phyloP scores from a whole-genome alignment of 768 basidiomycete genomes.

The Leccinum barrowsii region DNA sequence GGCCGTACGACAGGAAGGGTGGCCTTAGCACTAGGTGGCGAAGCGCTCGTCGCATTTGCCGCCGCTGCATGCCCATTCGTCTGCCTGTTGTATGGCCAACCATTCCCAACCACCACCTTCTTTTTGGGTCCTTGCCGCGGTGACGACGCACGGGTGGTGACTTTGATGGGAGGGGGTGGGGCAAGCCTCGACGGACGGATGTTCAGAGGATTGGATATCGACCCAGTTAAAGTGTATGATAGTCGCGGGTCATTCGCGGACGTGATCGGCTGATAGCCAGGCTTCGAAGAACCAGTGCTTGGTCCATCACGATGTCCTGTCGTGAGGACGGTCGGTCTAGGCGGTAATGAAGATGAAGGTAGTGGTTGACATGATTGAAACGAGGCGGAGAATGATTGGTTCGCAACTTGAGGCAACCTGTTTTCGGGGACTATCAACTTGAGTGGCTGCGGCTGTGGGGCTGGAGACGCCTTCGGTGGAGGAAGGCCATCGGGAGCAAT shows the following conservation, averaged over 20 bases:
- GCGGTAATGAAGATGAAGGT: conserved; percentile 12
- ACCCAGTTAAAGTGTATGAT: conserved; percentile 39
- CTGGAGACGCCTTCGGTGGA: conserved; percentile 12
- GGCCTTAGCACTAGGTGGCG: conserved; percentile 15
- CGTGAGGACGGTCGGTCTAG: conserved; percentile 15
- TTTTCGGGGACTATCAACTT: conserved; percentile 15
- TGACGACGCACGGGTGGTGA: conserved; percentile 6
- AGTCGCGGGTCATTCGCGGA: conserved; percentile 31
- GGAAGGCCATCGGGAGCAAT: conserved; percentile 9
- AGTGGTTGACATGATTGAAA: conserved; percentile 12
- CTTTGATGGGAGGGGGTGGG: conserved; percentile 12
- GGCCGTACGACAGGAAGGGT: conserved; percentile 17
- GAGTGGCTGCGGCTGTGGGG: not conserved
- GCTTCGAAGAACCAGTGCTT: conserved; percentile 17
- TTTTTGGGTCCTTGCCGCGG: conserved; percentile 16
- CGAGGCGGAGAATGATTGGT: conserved; percentile 11
- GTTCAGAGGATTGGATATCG: conserved; percentile 50
- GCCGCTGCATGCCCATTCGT: conserved; percentile 23
- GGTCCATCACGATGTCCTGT: conserved; percentile 11
- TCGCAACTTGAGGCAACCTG: conserved; percentile 1
- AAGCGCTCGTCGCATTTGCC: conserved; percentile 6
- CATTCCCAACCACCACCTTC: conserved; percentile 42
- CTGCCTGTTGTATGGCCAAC: conserved; percentile 41
- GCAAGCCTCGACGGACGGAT: conserved; percentile 45
- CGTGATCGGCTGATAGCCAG: conserved; percentile 26